Conservation (phyloP, 2,329 filamentous ascomycete genomes). For the Beauveria caledonica region DNA sequence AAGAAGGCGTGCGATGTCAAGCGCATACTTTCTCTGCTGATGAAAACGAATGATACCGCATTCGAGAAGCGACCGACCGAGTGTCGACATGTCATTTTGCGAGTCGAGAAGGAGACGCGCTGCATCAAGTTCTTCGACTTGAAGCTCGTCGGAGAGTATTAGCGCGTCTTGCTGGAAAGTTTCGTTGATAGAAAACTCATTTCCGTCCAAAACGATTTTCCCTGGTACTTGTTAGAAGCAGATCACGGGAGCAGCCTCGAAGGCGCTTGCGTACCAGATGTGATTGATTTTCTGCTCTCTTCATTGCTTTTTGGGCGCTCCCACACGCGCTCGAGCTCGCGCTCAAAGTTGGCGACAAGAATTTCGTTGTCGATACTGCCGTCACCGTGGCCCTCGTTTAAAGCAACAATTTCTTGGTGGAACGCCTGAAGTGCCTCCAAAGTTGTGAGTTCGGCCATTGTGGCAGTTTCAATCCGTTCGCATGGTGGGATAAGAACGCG, state of each 20-base stretch:
- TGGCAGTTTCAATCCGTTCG: constrained; percentile 35
- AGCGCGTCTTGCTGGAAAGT: constrained; percentile 79
- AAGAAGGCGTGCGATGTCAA: constrained; percentile 77
- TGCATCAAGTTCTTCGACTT: constrained; percentile 83
- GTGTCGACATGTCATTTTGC: constrained; percentile 56
- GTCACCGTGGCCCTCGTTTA: constrained; percentile 58
- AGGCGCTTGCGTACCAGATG: constrained; percentile 43
- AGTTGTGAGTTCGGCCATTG: constrained; percentile 66
- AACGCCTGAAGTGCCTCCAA: constrained; percentile 75
- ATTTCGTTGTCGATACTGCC: constrained; percentile 61
- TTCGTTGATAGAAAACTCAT: constrained; percentile 73
- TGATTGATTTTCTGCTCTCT: constrained; percentile 62
- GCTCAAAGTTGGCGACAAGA: constrained; percentile 60
- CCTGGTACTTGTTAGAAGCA: constrained; percentile 40
- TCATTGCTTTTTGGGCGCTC: constrained; percentile 69
- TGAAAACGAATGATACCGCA: constrained; percentile 84
- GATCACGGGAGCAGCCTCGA: background rate
- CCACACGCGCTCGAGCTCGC: constrained; percentile 63
- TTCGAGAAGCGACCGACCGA: constrained; percentile 67
- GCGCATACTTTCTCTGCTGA: constrained; percentile 69
- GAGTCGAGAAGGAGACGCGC: constrained; percentile 68
- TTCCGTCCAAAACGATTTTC: constrained; percentile 63
- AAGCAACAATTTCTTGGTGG: constrained; percentile 73
- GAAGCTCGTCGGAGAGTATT: constrained; percentile 76
- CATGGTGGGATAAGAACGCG: constrained; percentile 27